Percentiles rank a stretch among this genome's conserved stretches.
Conservation (phyloP, 1,284 basidiomycete genomes). For the Fistulinella cinereoalba region DNA sequence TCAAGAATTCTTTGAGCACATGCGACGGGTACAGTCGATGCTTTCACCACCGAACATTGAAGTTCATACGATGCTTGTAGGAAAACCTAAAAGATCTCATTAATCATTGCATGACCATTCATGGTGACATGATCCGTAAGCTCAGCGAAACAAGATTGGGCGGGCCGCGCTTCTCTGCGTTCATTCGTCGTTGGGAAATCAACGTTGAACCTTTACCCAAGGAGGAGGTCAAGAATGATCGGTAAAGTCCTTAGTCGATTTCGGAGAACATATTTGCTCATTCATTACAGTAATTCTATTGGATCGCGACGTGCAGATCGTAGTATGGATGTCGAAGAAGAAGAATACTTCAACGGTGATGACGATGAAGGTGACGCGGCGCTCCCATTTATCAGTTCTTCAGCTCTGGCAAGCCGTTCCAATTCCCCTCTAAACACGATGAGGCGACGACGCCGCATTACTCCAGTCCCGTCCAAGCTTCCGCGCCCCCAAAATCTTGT, state of each 20-base stretch:
- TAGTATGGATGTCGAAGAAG: constrained; percentile 67
- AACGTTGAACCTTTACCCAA: constrained; percentile 81
- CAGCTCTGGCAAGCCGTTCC: constrained; percentile 36
- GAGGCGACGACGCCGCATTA: constrained; percentile 59
- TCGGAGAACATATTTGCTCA: constrained; percentile 5
- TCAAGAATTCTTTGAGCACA: constrained; percentile 92
- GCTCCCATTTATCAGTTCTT: constrained; percentile 35
- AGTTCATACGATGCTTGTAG: constrained; percentile 39
- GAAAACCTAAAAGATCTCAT: constrained; percentile 88
- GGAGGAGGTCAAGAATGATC: constrained; percentile 43
- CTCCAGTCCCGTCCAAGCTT: constrained; percentile 36
- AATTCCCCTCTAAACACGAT: constrained; percentile 38
- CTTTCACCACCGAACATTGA: constrained; percentile 2
- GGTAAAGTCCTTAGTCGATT: constrained; percentile 16
- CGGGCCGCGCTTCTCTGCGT: constrained; percentile 66
- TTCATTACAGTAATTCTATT: constrained; percentile 38
- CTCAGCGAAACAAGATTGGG: constrained; percentile 63
- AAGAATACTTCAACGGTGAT: constrained; percentile 90
- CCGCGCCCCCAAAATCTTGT: constrained; percentile 39
- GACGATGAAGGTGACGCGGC: constrained; percentile 46
- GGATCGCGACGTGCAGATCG: constrained; percentile 46
- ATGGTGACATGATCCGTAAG: constrained; percentile 63
- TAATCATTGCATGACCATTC: constrained; percentile 78
- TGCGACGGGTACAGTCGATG: constrained; percentile 65
- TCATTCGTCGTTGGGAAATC: constrained; percentile 86